phyloP scores from a whole-genome alignment of 805 yeast species.

The Lipomyces spencermartinsiae region DNA sequence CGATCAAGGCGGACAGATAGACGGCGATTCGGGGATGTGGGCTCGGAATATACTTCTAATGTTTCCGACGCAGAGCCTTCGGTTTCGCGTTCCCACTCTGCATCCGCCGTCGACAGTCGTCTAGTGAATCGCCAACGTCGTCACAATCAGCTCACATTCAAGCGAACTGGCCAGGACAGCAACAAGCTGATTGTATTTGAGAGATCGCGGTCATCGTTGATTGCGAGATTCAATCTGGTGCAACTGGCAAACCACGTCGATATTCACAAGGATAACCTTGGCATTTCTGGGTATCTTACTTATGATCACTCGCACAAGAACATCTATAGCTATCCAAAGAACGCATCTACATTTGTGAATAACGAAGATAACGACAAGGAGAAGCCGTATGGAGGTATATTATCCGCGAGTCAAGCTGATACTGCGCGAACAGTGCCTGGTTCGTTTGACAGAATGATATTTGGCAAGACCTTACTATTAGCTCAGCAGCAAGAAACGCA shows the following conservation, averaged over 20 bases:
- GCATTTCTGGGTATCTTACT: conserved; percentile 27
- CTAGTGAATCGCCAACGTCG: not conserved
- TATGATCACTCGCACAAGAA: conserved; percentile 23
- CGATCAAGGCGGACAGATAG: conserved; percentile 4
- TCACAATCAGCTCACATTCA: not conserved
- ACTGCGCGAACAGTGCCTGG: conserved; percentile 48
- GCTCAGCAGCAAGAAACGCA: conserved; percentile 24
- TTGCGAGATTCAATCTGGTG: conserved; percentile 27
- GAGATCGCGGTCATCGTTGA: conserved; percentile 14
- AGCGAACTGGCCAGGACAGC: not conserved
- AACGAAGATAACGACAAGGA: conserved; percentile 9
- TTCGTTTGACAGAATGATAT: conserved; percentile 42
- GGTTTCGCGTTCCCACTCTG: not conserved
- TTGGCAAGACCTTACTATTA: conserved; percentile 28
- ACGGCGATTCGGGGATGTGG: conserved; percentile 2
- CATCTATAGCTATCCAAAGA: conserved; percentile 10
- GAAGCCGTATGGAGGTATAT: conserved; percentile 38
- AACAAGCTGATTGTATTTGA: conserved; percentile 16
- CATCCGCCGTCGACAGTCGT: not conserved
- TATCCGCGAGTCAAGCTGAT: conserved; percentile 43
- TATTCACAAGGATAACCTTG: conserved; percentile 27
- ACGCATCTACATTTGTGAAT: not conserved
- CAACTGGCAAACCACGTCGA: conserved; percentile 30
- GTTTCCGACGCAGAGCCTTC: not conserved
- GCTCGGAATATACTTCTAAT: not conserved